phyloP scores from a whole-genome alignment of 2,329 filamentous ascomycete species.

The Leptographium wingfieldii region DNA sequence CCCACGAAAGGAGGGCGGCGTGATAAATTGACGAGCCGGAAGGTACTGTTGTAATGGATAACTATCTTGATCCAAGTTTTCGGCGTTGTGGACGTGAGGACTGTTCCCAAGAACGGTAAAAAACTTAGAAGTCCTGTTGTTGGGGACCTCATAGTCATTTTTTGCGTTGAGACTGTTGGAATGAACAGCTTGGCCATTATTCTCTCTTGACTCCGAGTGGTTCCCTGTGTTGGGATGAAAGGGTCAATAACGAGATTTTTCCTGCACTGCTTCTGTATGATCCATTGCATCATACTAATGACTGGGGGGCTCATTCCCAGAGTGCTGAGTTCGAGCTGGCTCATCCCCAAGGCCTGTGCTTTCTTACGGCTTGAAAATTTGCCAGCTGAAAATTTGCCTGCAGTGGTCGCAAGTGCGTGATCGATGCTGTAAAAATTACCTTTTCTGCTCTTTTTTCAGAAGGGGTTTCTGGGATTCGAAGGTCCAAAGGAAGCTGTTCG shows the following conservation, averaged over 20 bases:
- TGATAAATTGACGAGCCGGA: not conserved
- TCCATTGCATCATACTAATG: not conserved
- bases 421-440: not conserved
- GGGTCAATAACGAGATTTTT: not conserved
- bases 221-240: not conserved
- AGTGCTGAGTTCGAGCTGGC: not conserved
- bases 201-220: not conserved
- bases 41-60: not conserved
- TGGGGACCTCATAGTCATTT: not conserved
- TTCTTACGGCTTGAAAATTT: not conserved
- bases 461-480: conserved; percentile 6
- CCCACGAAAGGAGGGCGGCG: not conserved
- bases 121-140: not conserved
- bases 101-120: not conserved
- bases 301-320: not conserved
- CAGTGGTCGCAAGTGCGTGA: not conserved
- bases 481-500: not conserved
- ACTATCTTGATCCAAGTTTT: not conserved
- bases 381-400: not conserved
- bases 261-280: not conserved
- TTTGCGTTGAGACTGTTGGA: not conserved
- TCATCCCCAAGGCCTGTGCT: not conserved
- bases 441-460: not conserved
- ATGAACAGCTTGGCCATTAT: not conserved
- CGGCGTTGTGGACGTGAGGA: not conserved